These are phyloP conservation scores for Magnolia kwangsiensis DNA, from an alignment of 164 flowering plant species.

Conservation along the genomic window DNA sequence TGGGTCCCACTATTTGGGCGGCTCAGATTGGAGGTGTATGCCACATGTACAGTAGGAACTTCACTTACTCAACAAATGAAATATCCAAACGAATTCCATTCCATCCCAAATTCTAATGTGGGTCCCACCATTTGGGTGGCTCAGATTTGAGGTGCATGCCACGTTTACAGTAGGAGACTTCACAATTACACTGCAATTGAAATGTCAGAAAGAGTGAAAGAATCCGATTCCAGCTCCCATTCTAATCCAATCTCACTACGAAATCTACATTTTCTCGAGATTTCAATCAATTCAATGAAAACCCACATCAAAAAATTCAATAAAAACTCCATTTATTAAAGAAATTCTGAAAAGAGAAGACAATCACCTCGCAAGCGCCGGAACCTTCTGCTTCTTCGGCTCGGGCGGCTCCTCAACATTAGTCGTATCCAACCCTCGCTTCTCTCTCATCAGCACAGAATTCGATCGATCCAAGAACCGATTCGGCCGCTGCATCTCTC, in stretches of 20 bases:
- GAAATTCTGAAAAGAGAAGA: background rate
- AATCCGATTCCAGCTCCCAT: background rate
- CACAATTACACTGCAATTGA: background rate
- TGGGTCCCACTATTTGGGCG: background rate
- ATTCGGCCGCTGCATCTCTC: slow-evolving; percentile 3
- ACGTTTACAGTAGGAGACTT: background rate
- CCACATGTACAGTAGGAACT: background rate
- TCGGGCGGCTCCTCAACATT: background rate
- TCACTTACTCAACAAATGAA: background rate
- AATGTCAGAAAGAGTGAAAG: background rate
- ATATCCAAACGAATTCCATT: no score
- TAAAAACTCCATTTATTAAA: background rate
- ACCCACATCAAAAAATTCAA: background rate
- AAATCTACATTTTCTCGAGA: background rate
- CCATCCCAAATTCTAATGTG: no score
- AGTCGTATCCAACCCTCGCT: slow-evolving; percentile 1
- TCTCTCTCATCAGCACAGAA: background rate
- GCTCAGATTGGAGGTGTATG: background rate
- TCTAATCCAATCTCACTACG: background rate
- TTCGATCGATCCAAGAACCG: background rate
- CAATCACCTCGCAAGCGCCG: background rate
- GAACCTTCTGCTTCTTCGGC: slow-evolving; percentile 7
- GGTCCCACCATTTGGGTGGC: background rate
- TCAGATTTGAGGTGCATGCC: background rate
- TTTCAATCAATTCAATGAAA: background rate